Conservation (phyloP, 164 flowering plant genomes). For the Malania oleifera region DNA sequence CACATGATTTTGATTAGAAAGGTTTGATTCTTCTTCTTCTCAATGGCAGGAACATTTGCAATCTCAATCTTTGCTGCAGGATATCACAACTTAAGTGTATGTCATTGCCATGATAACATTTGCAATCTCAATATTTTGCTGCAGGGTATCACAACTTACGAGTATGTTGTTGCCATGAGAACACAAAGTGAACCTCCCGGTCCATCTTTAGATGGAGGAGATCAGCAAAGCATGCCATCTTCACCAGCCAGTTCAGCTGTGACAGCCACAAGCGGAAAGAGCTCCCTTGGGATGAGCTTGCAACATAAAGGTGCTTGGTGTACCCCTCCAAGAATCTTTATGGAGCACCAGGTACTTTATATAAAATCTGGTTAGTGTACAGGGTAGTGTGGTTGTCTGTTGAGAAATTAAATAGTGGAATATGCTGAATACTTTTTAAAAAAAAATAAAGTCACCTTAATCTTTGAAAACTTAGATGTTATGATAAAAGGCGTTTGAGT, state of each 20-base stretch:
- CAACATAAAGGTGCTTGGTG: slow-evolving; percentile 94
- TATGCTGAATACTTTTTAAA: no score
- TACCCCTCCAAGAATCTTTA: slow-evolving; percentile 91
- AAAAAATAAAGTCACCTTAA: no score
- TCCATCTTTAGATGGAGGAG: slow-evolving; percentile 77
- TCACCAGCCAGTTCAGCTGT: slow-evolving; percentile 86
- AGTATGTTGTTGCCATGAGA: slow-evolving; percentile 95
- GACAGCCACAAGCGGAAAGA: slow-evolving; percentile 84
- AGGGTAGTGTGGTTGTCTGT: no score
- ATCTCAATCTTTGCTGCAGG: slow-evolving; percentile 38
- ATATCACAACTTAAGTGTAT: slow-evolving; percentile 91
- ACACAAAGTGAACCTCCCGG: slow-evolving; percentile 90
- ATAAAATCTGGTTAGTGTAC: no score
- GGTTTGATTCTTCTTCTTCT: slow-evolving; percentile 30
- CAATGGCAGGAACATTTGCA: not conserved
- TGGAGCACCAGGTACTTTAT: slow-evolving; percentile 75
- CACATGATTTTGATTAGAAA: slow-evolving; percentile 75
- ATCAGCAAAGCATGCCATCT: slow-evolving; percentile 74
- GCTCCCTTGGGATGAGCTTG: slow-evolving; percentile 73
- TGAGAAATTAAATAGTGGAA: no score
- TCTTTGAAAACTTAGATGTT: no score
- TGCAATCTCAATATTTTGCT: slow-evolving; percentile 7
- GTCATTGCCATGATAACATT: slow-evolving; percentile 67
- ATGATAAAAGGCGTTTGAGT: no score
- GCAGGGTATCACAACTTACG: slow-evolving; percentile 93